Conservation (phyloP, 2,329 filamentous ascomycete genomes). For the Monosporascus sp. region DNA sequence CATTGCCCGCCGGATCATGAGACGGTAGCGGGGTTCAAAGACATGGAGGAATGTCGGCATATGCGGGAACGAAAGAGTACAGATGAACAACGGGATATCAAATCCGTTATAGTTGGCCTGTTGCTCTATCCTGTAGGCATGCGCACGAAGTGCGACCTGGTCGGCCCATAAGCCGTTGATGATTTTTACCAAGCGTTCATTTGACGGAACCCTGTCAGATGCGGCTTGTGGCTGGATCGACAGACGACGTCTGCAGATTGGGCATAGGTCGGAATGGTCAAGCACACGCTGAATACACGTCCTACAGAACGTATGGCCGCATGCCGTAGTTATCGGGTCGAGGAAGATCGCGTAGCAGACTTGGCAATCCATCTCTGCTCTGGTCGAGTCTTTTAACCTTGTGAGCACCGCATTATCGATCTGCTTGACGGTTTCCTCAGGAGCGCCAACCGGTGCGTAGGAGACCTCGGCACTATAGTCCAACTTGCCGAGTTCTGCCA, state of each 20-base stretch:
- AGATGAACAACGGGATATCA: constrained; percentile 71
- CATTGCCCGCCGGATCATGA: constrained; percentile 79
- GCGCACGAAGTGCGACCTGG: constrained; percentile 51
- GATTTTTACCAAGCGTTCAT: constrained; percentile 57
- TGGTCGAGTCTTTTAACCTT: constrained; percentile 54
- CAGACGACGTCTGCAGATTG: constrained; percentile 68
- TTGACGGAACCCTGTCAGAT: constrained; percentile 43
- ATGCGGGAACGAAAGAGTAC: constrained; percentile 72
- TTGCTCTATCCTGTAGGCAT: constrained; percentile 52
- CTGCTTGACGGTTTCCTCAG: constrained; percentile 22
- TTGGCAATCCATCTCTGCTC: constrained; percentile 77
- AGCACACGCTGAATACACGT: constrained; percentile 71
- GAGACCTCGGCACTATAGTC: constrained; percentile 26
- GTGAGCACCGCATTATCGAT: constrained; percentile 47
- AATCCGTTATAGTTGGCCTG: constrained; percentile 49
- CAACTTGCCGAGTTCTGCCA: constrained; percentile 42
- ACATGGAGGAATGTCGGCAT: constrained; percentile 85
- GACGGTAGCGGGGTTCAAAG: constrained; percentile 85
- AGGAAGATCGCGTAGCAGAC: constrained; percentile 79
- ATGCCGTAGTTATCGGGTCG: constrained; percentile 77
- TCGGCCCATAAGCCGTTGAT: constrained; percentile 66
- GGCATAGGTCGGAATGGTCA: constrained; percentile 73
- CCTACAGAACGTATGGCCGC: constrained; percentile 86
- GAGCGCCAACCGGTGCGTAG: constrained; percentile 21
- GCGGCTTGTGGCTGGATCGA: constrained; percentile 40